These are phyloP conservation scores for Chondrostereum purpureum DNA, from an alignment of 1,284 basidiomycete genomes.

Conservation along the genomic window DNA sequence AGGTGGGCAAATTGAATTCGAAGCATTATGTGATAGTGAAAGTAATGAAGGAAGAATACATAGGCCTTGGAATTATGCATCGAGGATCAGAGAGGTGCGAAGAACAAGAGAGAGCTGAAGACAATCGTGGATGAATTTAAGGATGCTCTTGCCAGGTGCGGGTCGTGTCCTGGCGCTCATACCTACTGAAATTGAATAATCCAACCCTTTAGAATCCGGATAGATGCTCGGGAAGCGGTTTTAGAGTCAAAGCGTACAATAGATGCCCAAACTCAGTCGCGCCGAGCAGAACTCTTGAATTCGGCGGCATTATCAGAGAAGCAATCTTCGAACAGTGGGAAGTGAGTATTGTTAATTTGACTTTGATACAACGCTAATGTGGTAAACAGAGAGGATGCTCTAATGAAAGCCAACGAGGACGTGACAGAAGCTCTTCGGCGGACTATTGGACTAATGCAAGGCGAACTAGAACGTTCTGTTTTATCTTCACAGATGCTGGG, in stretches of 20 bases:
- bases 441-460: slow-evolving; percentile 82
- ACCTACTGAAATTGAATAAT: not conserved
- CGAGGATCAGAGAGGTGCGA: slow-evolving; percentile 59
- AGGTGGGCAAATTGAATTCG: slow-evolving; percentile 52
- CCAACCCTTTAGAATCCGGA: slow-evolving; percentile 41
- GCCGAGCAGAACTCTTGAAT: slow-evolving; percentile 58
- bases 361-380: slow-evolving; percentile 5
- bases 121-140: slow-evolving; percentile 43
- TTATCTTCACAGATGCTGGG: slow-evolving; percentile 82
- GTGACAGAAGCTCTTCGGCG: slow-evolving; percentile 83
- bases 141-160: slow-evolving; percentile 42
- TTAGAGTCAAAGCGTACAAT: slow-evolving; percentile 66
- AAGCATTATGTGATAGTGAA: slow-evolving; percentile 7
- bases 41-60: slow-evolving; percentile 36
- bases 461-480: slow-evolving; percentile 84
- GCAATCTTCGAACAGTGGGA: slow-evolving; percentile 42
- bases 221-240: slow-evolving; percentile 58
- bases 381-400: slow-evolving; percentile 61
- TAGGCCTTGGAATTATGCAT: slow-evolving; percentile 56
- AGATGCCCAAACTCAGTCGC: slow-evolving; percentile 50
- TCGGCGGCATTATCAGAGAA: slow-evolving; percentile 44
- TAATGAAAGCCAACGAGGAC: slow-evolving; percentile 84
- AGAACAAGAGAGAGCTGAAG: slow-evolving; percentile 44
- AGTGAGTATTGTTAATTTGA: slow-evolving; percentile 31
- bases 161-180: slow-evolving; percentile 18